Base-by-base conservation (phyloP, 495 filamentous ascomycete genomes). In the Cudoniella acicularis region DNA sequence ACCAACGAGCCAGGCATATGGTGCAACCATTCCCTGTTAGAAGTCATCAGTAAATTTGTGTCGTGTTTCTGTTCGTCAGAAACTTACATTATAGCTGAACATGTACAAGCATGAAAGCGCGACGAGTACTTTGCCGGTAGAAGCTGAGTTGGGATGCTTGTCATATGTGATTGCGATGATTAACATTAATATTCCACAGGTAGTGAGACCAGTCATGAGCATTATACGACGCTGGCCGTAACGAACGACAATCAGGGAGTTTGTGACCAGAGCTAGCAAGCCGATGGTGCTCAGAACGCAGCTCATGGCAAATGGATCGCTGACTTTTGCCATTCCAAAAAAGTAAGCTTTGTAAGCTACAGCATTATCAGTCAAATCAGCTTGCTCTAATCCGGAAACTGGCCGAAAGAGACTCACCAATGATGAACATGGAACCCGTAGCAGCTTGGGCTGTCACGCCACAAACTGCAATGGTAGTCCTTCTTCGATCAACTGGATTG, bases 311-410 rank as follows among this genome's bases (percentile, higher is more conserved):
- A 86, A 86, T 9, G 83, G 77, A 57, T 83, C 75, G 18, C 75
- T 74, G 3, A 85, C 78, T 40, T 80, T 74, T 23, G 81, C 79
- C 78, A 86, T 86, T 60, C 77, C 74, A 67, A 86, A 83, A 72
- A 85, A 86, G 66, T 85, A 86, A 1, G 83, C 83, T 51, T 79
- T 79, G 64, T 84, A 86, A 0, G 80, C 79, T 75, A 21, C 10
- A 8, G n/a, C n/a, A n/a, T n/a, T n/a, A 13, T 36, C 13, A 13
- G 30, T 13, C 4, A 36, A 36, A 13, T 36, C 30, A 36, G 30
- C 30, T 36, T 13, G 30, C 30, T n/a, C n/a, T n/a, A n/a, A n/a
- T n/a, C n/a, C n/a, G 36, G 8, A 9, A 41, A 41, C 36, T 41
- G 43, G 43, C 8, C 17, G 11, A 16, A 46, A 25, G 23, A 50